phyloP scores from a whole-genome alignment of 176 grass and related monocot species.

The Zizania latifolia region DNA sequence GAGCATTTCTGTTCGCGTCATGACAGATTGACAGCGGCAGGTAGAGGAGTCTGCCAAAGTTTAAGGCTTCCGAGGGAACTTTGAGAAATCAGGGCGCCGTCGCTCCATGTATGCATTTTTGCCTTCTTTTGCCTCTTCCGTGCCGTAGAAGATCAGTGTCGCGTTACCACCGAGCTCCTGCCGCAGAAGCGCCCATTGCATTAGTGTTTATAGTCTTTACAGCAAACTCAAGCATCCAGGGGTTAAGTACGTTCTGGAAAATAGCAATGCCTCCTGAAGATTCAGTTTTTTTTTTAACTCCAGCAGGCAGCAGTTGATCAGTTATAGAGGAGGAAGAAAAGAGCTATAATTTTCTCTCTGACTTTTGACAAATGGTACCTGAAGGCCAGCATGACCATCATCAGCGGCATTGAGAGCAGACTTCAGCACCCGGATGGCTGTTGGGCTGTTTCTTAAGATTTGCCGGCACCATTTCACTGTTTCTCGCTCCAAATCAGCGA shows the following conservation, averaged over 20 bases:
- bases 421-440: conserved; percentile 77
- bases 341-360: no score
- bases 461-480: conserved; percentile 81
- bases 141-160: conserved; percentile 84
- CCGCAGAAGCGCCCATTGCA: not conserved
- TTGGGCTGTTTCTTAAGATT: conserved; percentile 83
- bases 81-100: conserved; percentile 72
- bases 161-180: conserved; percentile 86
- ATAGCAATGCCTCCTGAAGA: not conserved
- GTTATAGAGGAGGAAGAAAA: not conserved
- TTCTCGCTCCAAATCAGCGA: conserved; percentile 69
- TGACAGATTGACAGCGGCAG: not conserved
- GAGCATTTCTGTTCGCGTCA: not conserved
- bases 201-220: not conserved
- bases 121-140: conserved; percentile 82
- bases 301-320: no score
- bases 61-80: conserved; percentile 80
- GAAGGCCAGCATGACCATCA: conserved; percentile 82
- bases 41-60: not conserved
- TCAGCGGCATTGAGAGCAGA: conserved; percentile 82
- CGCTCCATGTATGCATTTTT: conserved; percentile 74
- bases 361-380: conserved; percentile 33
- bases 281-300: not conserved
- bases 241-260: not conserved
- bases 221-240: not conserved